These are phyloP conservation scores for Zasmidium cellare DNA, from an alignment of 2,329 filamentous ascomycete species.

Conservation along the genomic window DNA sequence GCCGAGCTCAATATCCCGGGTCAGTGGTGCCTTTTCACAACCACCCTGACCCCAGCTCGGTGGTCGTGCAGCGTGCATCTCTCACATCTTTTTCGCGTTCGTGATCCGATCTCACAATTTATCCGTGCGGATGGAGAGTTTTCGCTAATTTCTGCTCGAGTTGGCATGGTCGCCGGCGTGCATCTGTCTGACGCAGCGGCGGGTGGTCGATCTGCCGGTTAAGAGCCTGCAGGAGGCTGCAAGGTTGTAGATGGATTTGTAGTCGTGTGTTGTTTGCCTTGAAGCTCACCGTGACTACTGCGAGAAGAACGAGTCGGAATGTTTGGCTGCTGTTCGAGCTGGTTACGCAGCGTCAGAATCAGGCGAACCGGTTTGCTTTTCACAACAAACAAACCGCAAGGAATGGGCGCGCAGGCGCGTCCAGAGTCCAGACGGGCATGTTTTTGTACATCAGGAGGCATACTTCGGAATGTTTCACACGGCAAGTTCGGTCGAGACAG, in stretches of 20 bases:
- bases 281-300: background rate
- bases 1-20: background rate
- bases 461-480: background rate
- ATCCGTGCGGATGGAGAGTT: slow-evolving; percentile 2
- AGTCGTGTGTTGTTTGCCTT: background rate
- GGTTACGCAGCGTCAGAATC: slow-evolving; percentile 2
- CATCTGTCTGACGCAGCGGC: slow-evolving; percentile 6
- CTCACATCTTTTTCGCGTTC: background rate
- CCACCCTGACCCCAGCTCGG: background rate
- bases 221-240: background rate
- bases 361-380: background rate
- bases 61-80: slow-evolving; percentile 1
- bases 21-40: background rate
- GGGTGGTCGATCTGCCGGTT: slow-evolving; percentile 8
- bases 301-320: background rate
- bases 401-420: background rate
- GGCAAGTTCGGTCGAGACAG: background rate
- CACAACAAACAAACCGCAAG: background rate
- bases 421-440: background rate
- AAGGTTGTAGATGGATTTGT: slow-evolving; percentile 2
- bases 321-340: background rate
- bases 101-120: slow-evolving; percentile 7
- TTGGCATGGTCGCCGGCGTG: slow-evolving; percentile 1
- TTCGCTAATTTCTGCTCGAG: slow-evolving; percentile 2
- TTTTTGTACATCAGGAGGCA: background rate